A percentile compares a stretch with the other conserved stretches of the same genome.
These are phyloP conservation scores for Pestalotiopsis sp. DNA, from an alignment of 2,329 filamentous ascomycete species.

Conservation along the genomic window DNA sequence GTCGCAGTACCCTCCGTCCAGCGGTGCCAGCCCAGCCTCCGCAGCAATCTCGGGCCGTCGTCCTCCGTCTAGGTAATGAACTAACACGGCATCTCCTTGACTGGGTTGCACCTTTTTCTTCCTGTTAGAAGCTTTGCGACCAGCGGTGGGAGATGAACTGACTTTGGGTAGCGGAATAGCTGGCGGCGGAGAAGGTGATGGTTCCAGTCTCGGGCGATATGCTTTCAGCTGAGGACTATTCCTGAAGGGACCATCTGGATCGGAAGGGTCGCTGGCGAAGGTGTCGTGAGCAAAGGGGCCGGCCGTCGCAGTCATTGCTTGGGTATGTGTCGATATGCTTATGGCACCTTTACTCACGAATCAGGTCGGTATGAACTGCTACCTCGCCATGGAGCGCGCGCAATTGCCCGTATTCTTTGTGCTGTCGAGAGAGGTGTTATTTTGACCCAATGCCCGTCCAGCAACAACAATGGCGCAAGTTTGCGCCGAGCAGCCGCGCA, in stretches of 20 bases:
- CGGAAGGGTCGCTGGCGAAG: constrained; percentile 39
- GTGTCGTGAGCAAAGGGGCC: constrained; percentile 30
- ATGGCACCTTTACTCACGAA: constrained; percentile 32
- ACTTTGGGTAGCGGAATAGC: constrained; percentile 43
- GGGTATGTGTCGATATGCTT: constrained; percentile 21
- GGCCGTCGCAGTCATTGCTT: constrained; percentile 34
- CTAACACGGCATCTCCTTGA: constrained; percentile 67
- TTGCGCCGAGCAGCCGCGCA: neutral
- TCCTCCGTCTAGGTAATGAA: constrained; percentile 63
- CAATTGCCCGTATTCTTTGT: neutral
- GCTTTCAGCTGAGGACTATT: constrained; percentile 41
- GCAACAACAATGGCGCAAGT: neutral
- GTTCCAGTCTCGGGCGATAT: constrained; percentile 43
- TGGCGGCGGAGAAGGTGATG: constrained; percentile 52
- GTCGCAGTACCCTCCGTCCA: constrained; percentile 34
- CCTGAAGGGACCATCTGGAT: constrained; percentile 47
- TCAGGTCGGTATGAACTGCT: constrained; percentile 20
- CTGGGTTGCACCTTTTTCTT: constrained; percentile 53
- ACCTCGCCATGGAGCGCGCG: constrained; percentile 11
- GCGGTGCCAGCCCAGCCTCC: constrained; percentile 51
- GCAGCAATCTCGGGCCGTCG: constrained; percentile 65
- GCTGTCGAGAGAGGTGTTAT: neutral
- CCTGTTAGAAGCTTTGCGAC: constrained; percentile 51
- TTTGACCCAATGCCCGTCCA: neutral
- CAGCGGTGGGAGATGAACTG: constrained; percentile 39